Evolutionary conservation across 805 yeast species (phyloP), one percentile per base, ranked within the genome.

Genomic region (Isabelozyma pseudorhagii): DNA sequence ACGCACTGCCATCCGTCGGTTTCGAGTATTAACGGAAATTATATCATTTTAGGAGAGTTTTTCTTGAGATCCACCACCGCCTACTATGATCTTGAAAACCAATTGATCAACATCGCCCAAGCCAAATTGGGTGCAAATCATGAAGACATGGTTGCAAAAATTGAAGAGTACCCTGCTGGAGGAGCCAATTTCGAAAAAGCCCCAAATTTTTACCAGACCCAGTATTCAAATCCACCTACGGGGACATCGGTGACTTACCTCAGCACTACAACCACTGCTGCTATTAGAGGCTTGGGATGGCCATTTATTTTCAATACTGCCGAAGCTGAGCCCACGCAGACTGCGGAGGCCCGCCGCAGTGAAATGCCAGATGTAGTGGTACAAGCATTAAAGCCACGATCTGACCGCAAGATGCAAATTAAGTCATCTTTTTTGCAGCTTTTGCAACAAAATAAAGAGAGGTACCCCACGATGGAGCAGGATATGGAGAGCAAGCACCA

Each of bases 1-100:
- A 42, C 45, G 5, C 38, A 28, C 17, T 42, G 45, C 4, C 17
- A 13, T 10, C 38, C 45, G 5, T 42, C 45, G 5, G 15, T 42
- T 28, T 42, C 45, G 11, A 42, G 45, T 17, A 42, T 42, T 31
- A 17, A 42, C 28, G 36, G 38, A 5, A 38, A 42, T 17, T 42
- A 42, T 15, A 42, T 42, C 9, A 42, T 42, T 15, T 42, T 42
- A 11, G 45, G 45, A n/a, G 45, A 42, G 14, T 42, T 42, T n/a
- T 42, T 42, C 38, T 28, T 42, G 18, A 42, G 45, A 28, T 13
- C 38, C 27, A 17, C 45, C 15, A 28, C 38, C 7, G 10, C 15
- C 6, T 42, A 42, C 21, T 42, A 27, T 42, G 45, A 42, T 17
- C 38, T 42, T 14, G 45, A 42, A 9, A 42, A 42, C 28, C 36